Percentiles rank a stretch among this genome's conserved stretches.
Conservation (phyloP, 2,329 filamentous ascomycete genomes). For the Fusarium tjaetaba region DNA sequence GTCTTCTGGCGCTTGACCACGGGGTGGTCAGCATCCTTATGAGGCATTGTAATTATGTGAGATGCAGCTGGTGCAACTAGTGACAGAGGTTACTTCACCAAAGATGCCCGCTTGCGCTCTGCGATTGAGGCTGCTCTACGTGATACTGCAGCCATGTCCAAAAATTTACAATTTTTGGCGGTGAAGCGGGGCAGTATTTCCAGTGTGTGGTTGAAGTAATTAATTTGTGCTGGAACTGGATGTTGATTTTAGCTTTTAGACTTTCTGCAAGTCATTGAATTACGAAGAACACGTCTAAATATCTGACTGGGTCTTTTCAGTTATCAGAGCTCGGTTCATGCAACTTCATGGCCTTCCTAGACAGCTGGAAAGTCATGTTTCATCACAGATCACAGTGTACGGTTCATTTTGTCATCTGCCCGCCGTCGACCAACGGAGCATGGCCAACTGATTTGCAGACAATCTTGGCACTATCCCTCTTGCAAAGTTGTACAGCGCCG, state of each 20-base stretch:
- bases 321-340: too few species aligned
- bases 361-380: background rate
- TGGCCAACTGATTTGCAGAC: conserved; percentile 1
- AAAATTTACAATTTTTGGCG: conserved; percentile 47
- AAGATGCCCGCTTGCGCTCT: conserved; percentile 31
- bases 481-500: background rate
- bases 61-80: conserved; percentile 1
- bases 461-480: conserved; percentile 3
- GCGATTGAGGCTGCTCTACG: conserved; percentile 29
- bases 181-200: conserved; percentile 38
- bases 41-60: conserved; percentile 58
- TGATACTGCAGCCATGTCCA: conserved; percentile 37
- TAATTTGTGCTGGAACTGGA: background rate
- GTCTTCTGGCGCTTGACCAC: conserved; percentile 80
- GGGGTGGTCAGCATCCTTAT: conserved; percentile 68
- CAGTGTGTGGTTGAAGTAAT: background rate
- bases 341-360: background rate
- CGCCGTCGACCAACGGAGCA: background rate
- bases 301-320: background rate
- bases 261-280: background rate
- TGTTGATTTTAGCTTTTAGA: background rate
- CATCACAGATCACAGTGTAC: background rate
- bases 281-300: background rate
- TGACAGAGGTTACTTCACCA: conserved; percentile 6
- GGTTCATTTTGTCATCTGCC: background rate